A percentile compares a stretch with the other conserved stretches of the same genome.
Conservation (phyloP, 768 basidiomycete species). For the Suillus spraguei region DNA sequence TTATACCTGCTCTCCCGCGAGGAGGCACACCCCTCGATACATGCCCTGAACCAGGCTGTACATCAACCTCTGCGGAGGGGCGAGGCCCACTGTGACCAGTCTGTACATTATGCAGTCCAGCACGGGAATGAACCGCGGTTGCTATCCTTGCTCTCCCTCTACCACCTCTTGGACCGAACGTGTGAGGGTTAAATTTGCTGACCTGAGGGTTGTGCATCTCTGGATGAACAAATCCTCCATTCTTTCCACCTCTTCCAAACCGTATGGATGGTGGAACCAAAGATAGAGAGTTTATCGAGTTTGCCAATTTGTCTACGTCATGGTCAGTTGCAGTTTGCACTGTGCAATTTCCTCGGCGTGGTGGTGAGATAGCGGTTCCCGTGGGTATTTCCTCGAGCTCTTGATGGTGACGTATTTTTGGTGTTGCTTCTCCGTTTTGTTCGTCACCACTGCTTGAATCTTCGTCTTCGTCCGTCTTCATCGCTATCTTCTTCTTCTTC, state of each 20-base stretch:
- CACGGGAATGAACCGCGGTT: slow-evolving; percentile 19
- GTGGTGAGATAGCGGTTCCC: slow-evolving; percentile 20
- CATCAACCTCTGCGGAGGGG: slow-evolving; percentile 8
- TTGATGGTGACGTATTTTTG: slow-evolving; percentile 25
- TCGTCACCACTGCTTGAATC: slow-evolving; percentile 7
- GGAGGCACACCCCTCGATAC: slow-evolving; percentile 13
- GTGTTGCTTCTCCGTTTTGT: slow-evolving; percentile 27
- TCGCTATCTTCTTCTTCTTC: slow-evolving; percentile 26
- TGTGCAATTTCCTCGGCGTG: slow-evolving; percentile 23
- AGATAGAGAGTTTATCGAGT: slow-evolving; percentile 48
- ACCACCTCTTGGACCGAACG: slow-evolving; percentile 31
- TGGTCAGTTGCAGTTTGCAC: slow-evolving; percentile 20
- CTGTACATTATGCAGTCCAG: slow-evolving; percentile 15
- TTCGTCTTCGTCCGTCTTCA: slow-evolving; percentile 27
- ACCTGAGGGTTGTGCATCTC: slow-evolving; percentile 36
- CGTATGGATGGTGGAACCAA: slow-evolving; percentile 71
- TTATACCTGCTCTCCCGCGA: slow-evolving; percentile 22
- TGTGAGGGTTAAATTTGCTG: slow-evolving; percentile 16
- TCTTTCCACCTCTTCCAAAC: slow-evolving; percentile 72
- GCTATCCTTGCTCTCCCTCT: slow-evolving; percentile 35
- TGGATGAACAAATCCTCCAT: slow-evolving; percentile 49
- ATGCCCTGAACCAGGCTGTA: slow-evolving; percentile 11
- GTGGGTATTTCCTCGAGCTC: slow-evolving; percentile 21
- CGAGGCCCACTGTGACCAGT: slow-evolving; percentile 1
- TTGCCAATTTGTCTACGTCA: slow-evolving; percentile 50